Evolutionary conservation across 768 basidiomycete species (phyloP), one percentile per base, ranked within the genome.

Genomic region (Boletellus ananiceps): DNA sequence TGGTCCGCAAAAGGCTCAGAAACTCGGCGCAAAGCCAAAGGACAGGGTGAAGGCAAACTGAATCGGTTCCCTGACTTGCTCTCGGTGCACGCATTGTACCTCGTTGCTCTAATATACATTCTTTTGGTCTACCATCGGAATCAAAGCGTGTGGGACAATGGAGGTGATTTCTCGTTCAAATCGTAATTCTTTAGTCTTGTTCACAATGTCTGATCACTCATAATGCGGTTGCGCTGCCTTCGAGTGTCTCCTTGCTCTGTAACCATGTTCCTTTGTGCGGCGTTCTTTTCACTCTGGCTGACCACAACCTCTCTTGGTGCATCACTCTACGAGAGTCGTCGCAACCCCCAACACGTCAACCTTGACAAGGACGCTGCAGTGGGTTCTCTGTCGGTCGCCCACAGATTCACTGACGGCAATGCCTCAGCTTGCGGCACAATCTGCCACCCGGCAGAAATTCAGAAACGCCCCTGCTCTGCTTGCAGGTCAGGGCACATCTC

Each of bases 21-120:
- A 66, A 38, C 62, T 69, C 25, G 69, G 71, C 16, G 56, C 58
- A 37, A 71, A 66, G 50, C 63, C 70, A 32, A 73, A 71, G 35
- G 58, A 55, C 38, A 57, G 62, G 53, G 11, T 33, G 2, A 67
- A 69, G 35, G 44, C 51, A 16, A 54, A 55, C 27, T 66, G 21
- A 56, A 27, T 15, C n/a, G 15, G 18, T 19, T 33, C 21, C 3
- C n/a, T 25, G 6, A 36, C 32, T 35, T 36, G 1, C 3, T 2
- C 18, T 16, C 15, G 23, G 38, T 29, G 15, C 36, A 40, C 37
- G 8, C n/a, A 13, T 13, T 51, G 42, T 51, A 52, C 32, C 40
- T 8, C 13, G n/a, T 25, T 8, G 47, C 32, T 50, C 8, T 68
- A 74, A 25, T 25, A 9, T 71, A 52, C 19, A 62, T 35, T 11